Evolutionary conservation across 2,329 filamentous ascomycete species (phyloP), one percentile per base, ranked within the genome.

Genomic region (Pestalotiopsis fici): DNA sequence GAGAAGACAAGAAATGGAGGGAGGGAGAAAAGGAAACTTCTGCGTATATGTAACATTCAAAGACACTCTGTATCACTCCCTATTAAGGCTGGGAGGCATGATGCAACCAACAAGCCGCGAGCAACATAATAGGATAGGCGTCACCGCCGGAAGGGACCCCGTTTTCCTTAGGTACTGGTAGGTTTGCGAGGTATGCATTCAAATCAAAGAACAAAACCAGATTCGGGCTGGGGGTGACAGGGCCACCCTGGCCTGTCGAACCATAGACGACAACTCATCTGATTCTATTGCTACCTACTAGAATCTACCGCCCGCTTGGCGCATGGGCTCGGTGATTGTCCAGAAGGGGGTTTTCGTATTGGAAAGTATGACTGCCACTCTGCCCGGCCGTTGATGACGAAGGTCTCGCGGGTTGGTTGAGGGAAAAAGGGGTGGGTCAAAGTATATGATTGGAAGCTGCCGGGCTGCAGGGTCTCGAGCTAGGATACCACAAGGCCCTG

Each of bases 381-480:
- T 59, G 23, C n/a, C 27, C 31, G 57, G 27, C 57, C 27, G 27
- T 60, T 21, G 28, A 50, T 60, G 57, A 60, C 57, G 57, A 60
- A 60, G 28, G 57, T 60, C 31, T 57, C 23, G 57, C 37, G n/a
- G 35, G 27, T 9, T 31, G 23, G 55, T 27, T 57, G 13, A 62
- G 59, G 23, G 47, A 55, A 64, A 64, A 55, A 23, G 25, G 31
- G 47, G 61, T 64, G 61, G 39, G 15, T 31, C 60, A 21, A 37
- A 13, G 61, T 50, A 50, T 54, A 35, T 64, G 61, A 64, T 64
- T 64, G 61, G 61, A 21, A 64, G 23, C 47, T 55, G 61, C 61
- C 50, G 61, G 61, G 47, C 25, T n/a, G 43, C 43, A 50, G 43
- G 43, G 43, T 50, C 43, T 50, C 43, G 43, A 18, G 43, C 43